Evolutionary conservation across 805 yeast genomes (phyloP).

Genomic region (Teunomyces tritomae): DNA sequence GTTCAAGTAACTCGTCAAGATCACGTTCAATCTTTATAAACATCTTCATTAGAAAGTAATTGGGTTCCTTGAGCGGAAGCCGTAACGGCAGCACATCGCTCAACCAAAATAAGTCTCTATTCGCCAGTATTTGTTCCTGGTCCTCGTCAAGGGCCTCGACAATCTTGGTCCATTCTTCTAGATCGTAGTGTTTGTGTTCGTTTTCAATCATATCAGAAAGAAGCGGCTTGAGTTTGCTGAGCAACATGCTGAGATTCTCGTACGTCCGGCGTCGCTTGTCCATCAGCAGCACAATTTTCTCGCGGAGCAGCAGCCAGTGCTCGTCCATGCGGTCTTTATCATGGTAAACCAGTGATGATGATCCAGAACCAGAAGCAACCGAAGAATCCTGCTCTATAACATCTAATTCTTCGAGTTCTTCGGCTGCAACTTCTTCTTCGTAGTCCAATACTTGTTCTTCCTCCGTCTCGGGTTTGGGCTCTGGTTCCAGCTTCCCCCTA

Average conservation of each 20-base stretch:
- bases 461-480: slow-evolving; percentile 1
- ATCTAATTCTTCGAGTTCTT: slow-evolving; percentile 10
- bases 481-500: background rate
- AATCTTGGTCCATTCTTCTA: slow-evolving; percentile 51
- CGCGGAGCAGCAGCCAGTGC: slow-evolving; percentile 1
- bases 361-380: background rate
- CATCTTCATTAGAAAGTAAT: slow-evolving; percentile 48
- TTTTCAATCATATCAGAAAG: slow-evolving; percentile 35
- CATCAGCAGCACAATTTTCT: slow-evolving; percentile 6
- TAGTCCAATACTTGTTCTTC: slow-evolving; percentile 5
- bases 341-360: too few relatives aligned
- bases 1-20: slow-evolving; percentile 5
- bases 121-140: background rate
- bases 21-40: slow-evolving; percentile 16
- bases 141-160: slow-evolving; percentile 9
- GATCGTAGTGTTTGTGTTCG: slow-evolving; percentile 44
- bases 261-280: slow-evolving; percentile 13
- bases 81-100: slow-evolving; percentile 65
- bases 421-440: slow-evolving; percentile 5
- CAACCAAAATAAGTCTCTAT: slow-evolving; percentile 54
- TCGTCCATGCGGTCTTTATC: background rate
- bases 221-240: slow-evolving; percentile 29
- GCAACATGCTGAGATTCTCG: slow-evolving; percentile 22
- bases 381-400: slow-evolving; percentile 1
- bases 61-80: slow-evolving; percentile 67